Base-by-base conservation (phyloP, 371 early-diverging fungal species). In the Coemansia sp. region DNA sequence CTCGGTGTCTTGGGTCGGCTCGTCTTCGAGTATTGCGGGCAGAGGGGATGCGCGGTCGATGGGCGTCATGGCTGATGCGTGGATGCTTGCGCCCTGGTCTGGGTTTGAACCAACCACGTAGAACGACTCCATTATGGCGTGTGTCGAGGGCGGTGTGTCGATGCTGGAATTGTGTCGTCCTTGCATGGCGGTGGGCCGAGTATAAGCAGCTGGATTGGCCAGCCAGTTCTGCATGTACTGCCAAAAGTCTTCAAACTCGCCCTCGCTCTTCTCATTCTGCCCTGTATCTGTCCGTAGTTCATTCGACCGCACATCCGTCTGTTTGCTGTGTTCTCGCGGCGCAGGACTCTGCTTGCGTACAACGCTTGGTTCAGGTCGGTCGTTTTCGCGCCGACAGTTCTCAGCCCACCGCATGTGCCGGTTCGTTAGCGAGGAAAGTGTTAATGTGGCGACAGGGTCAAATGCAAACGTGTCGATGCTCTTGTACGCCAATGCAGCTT, bases 211-310 rank as follows among this genome's bases (percentile, higher is more conserved):
- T 8, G 81, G 82, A 42, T 81, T 66, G 0, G 81, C 73, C 28
- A 81, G 68, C 81, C 81, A 81, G 64, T 73, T 67, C 40, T 81
- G 78, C 69, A 81, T 75, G 61, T 81, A 81, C 50, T 68, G 67
- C 81, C 81, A 81, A 57, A 81, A 81, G 26, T 82, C 69, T 26
- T 81, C 81, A 66, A 81, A 81, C 48, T 75, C 80, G 39, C 33
- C 60, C 7, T 82, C 81, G 11, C 52, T 62, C 4, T 61, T 60
- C 12, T 58, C 68, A 26, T 37, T 55, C 18, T 6, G 25, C 18
- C 11, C n/a, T 16, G 25, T 21, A 25, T 52, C 26, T 11, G 52
- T 3, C 2, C 23, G 21, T 23, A 3, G 4, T 1, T 9, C 18
- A 16, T 28, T 44, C 21, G 23, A 26, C 60, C 1, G 44, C 7